Conservation (phyloP, 768 basidiomycete genomes). For the Amanita molliuscula region DNA sequence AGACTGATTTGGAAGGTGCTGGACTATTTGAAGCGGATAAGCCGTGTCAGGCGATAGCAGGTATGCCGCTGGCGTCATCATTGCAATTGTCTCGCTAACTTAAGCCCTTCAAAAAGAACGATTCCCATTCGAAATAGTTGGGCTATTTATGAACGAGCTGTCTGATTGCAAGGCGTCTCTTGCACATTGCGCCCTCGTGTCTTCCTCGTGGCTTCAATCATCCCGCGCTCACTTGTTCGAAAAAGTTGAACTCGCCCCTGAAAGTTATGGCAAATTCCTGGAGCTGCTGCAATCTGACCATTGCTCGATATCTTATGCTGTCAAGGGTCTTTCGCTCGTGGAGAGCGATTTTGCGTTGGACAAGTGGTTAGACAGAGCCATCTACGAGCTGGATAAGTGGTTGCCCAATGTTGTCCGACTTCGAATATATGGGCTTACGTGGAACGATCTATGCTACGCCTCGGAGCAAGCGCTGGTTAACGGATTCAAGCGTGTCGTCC, state of each 20-base stretch:
- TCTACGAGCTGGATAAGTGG: background rate
- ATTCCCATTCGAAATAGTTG: background rate
- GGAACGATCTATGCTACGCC: background rate
- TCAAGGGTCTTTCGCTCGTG: background rate
- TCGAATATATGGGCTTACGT: slow-evolving; percentile 1
- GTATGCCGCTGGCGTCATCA: background rate
- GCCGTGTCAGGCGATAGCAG: background rate
- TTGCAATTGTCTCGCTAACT: background rate
- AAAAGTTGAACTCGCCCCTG: background rate
- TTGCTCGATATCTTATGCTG: background rate
- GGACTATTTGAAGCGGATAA: background rate
- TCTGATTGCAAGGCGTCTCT: background rate
- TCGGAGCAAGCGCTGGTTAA: background rate
- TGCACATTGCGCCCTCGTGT: background rate
- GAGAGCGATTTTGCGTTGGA: background rate
- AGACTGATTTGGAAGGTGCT: background rate
- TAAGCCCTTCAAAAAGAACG: background rate
- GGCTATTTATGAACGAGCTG: background rate
- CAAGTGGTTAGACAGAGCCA: background rate
- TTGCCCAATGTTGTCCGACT: background rate
- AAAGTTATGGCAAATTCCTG: background rate
- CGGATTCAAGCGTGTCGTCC: background rate
- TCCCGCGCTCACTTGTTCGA: background rate
- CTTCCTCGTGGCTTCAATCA: background rate
- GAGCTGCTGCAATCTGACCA: background rate